Base-by-base conservation (phyloP, 139 green algal genomes). In the Picochlorum sp. region DNA sequence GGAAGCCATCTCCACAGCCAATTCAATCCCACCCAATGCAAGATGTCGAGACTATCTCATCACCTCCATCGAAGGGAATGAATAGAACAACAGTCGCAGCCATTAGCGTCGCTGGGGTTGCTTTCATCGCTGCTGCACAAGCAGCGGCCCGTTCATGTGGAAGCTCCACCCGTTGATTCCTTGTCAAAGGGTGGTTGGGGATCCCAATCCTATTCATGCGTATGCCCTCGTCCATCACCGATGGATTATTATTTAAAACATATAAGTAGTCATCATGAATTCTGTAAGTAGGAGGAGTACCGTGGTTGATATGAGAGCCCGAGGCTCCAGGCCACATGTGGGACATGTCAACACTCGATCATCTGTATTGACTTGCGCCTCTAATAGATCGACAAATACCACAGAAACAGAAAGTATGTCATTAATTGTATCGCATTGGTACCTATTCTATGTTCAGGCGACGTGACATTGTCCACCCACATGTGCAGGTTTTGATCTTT, bases 401-500 rank as follows among this genome's bases (percentile, higher is more conserved):
- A 3, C 34, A 41, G 0, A 41, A 41, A 41, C 1, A 4, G 34
- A 41, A 41, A 63, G 37, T 9, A 18, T 15, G 21, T 14, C 45
- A 23, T 30, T 41, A 52, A 71, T 49, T 21, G 34, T 6, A 41
- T 41, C 34, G 34, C 34, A 41, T 41, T 41, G 34, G 34, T 14
- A 11, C 34, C 34, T 41, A 41, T 41, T 13, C 8, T 11, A 41
- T 20, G 15, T 51, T 51, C n/a, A 23, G 44, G 3, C 13, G 16
- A 14, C 15, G 9, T 66, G 54, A 34, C 61, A 61, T 37, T 21
- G 18, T 61, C 20, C 8, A 41, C 34, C 34, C 34, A 41, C 34
- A 41, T 14, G 47, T 54, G 60, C 70, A 16, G 70, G 61, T 55
- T 26, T 45, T 24, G 49, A 49, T 21, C 61, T 81, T 18, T 59